phyloP scores from a whole-genome alignment of 331 rosid species.

The Telfairia occidentalis region DNA sequence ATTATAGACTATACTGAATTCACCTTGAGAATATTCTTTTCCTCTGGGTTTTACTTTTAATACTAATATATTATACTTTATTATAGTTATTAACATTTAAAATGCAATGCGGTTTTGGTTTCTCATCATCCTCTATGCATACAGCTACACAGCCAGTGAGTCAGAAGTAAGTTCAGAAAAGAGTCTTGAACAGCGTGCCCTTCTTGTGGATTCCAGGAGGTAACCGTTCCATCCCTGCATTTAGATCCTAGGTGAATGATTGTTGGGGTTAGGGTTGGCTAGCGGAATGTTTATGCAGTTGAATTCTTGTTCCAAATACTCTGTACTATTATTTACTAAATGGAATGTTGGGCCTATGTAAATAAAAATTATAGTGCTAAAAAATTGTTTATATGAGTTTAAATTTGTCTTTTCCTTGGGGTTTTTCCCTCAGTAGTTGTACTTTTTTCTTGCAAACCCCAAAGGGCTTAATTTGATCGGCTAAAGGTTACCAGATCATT shows the following conservation, averaged over 20 bases:
- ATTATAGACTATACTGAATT: background rate
- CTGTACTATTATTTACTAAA: background rate
- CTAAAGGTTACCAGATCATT: background rate
- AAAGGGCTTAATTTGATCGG: background rate
- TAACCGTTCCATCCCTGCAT: slow-evolving; percentile 10
- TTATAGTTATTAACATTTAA: background rate
- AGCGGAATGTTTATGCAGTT: background rate
- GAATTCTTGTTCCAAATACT: background rate
- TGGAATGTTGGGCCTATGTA: background rate
- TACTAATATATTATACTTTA: background rate
- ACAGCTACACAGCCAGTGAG: slow-evolving; percentile 64
- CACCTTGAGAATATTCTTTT: background rate
- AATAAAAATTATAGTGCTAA: background rate
- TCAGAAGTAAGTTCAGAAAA: slow-evolving; percentile 37
- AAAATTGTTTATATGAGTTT: background rate
- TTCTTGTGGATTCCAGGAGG: slow-evolving; percentile 84
- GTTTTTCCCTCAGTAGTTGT: background rate
- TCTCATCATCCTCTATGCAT: slow-evolving; percentile 1
- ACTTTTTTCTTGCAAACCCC: background rate
- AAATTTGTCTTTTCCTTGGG: background rate
- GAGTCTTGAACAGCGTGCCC: slow-evolving; percentile 60
- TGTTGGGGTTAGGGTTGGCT: background rate
- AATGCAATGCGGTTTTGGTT: slow-evolving; percentile 5
- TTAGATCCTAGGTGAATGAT: background rate
- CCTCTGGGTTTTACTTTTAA: background rate